Conservation (phyloP, 1,284 basidiomycete genomes). For the Ustilago curta region DNA sequence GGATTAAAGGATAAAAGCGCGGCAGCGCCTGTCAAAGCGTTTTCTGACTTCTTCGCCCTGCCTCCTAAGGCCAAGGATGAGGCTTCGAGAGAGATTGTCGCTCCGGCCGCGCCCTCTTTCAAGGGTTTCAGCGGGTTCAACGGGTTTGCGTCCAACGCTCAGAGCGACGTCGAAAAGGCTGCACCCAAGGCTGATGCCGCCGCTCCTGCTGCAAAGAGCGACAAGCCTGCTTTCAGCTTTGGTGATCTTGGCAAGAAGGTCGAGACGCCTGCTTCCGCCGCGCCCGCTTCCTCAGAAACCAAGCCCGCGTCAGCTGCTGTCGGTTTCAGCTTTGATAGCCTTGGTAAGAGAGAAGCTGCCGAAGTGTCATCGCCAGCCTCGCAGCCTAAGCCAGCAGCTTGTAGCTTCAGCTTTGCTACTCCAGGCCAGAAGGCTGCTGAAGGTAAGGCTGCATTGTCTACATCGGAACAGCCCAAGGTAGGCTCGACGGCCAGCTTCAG, state of each 20-base stretch:
- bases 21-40: constrained; percentile 11
- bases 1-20: constrained; percentile 2
- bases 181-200: constrained; percentile 8
- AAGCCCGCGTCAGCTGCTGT: constrained; percentile 3
- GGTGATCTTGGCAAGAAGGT: constrained; percentile 21
- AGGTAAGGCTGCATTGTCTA: neutral
- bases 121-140: constrained; percentile 36
- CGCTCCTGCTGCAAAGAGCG: neutral
- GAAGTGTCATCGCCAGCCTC: neutral
- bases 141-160: constrained; percentile 17
- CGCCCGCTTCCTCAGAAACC: neutral
- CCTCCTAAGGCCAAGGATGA: constrained; percentile 26
- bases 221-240: constrained; percentile 25
- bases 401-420: constrained; percentile 20
- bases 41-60: constrained; percentile 39
- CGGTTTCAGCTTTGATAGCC: constrained; percentile 22
- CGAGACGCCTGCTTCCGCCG: neutral
- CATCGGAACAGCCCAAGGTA: constrained; percentile 8
- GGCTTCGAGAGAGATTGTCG: neutral
- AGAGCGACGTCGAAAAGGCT: constrained; percentile 1
- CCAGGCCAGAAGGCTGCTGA: constrained; percentile 6
- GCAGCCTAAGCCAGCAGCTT: constrained; percentile 9
- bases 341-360: constrained; percentile 15
- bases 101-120: constrained; percentile 7
- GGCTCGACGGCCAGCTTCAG: constrained; percentile 14